Percentiles rank a stretch among this genome's conserved stretches.
Conservation (phyloP, 2,329 filamentous ascomycete genomes). For the Shiraia bambusicola region DNA sequence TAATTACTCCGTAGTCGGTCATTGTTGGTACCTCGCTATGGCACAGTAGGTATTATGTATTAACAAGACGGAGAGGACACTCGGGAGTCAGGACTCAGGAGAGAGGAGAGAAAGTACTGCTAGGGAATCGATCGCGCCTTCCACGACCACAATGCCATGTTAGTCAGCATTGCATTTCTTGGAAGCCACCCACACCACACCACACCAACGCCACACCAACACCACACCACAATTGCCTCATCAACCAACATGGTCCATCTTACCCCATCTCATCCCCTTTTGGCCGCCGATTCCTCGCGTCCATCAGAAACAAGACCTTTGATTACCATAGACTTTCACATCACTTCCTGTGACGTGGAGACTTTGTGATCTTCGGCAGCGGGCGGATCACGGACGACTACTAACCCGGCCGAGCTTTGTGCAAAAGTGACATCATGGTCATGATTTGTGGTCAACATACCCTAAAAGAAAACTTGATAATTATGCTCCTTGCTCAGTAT, state of each 20-base stretch:
- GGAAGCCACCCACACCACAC: too few relatives aligned
- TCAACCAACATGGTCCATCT: neutral
- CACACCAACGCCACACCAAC: conserved; percentile 8
- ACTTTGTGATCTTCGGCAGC: neutral
- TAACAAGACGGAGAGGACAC: too few relatives aligned
- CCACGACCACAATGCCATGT: neutral
- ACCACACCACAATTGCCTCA: conserved; percentile 1
- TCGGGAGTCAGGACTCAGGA: too few relatives aligned
- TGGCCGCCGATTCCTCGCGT: neutral
- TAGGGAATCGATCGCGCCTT: too few relatives aligned
- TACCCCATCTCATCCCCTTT: neutral
- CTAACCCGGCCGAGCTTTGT: conserved; percentile 8
- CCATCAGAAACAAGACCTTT: neutral
- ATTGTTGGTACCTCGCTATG: too few relatives aligned
- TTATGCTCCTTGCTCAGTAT: conserved; percentile 6
- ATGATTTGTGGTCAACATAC: conserved; percentile 7
- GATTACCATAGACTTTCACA: neutral
- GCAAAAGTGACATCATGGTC: conserved; percentile 15
- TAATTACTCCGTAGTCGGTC: too few relatives aligned
- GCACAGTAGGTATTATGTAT: too few relatives aligned
- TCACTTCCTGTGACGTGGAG: conserved; percentile 10
- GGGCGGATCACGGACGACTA: conserved; percentile 10
- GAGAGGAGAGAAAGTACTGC: too few relatives aligned
- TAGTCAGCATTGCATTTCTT: conserved; percentile 3
- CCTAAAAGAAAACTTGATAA: conserved; percentile 8